Evolutionary conservation across 208 protist genomes (phyloP).

Genomic region (Wallacemonas sp.): DNA sequence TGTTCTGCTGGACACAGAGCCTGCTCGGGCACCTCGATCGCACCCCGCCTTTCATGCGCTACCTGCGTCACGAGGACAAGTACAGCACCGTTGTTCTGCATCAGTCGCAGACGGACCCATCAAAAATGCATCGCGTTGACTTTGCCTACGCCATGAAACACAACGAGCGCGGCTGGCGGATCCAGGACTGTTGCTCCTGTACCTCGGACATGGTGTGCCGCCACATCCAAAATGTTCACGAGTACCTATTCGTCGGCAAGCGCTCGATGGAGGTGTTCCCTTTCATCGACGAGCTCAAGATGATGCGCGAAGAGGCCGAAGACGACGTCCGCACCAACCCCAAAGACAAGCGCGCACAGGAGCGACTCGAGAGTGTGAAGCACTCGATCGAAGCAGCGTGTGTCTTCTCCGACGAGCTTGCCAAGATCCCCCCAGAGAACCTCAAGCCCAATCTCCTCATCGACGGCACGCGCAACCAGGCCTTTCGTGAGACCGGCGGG

Average conservation of each 20-base stretch:
- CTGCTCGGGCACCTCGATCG: constrained; percentile 52
- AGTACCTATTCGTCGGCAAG: constrained; percentile 82
- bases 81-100: constrained; percentile 58
- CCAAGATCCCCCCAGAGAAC: constrained; percentile 47
- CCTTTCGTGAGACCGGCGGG: constrained; percentile 34
- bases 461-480: constrained; percentile 37
- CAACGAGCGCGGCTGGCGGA: constrained; percentile 37
- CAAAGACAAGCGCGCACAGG: constrained; percentile 19
- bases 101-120: constrained; percentile 71
- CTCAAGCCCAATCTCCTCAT: constrained; percentile 78
- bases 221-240: constrained; percentile 87
- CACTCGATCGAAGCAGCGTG: constrained; percentile 62
- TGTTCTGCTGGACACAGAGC: constrained; percentile 63
- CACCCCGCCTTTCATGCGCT: constrained; percentile 81
- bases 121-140: constrained; percentile 60
- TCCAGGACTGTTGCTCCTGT: constrained; percentile 81
- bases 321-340: constrained; percentile 33
- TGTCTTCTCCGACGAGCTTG: constrained; percentile 66
- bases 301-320: constrained; percentile 58
- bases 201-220: constrained; percentile 68
- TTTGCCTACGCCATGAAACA: constrained; percentile 60
- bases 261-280: constrained; percentile 69
- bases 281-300: constrained; percentile 65
- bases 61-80: constrained; percentile 70
- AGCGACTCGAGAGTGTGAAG: constrained; percentile 28